A percentile compares a stretch with the other conserved stretches of the same genome.
phyloP scores from a whole-genome alignment of 164 flowering plant genomes.

The Cinnamomum micranthum region DNA sequence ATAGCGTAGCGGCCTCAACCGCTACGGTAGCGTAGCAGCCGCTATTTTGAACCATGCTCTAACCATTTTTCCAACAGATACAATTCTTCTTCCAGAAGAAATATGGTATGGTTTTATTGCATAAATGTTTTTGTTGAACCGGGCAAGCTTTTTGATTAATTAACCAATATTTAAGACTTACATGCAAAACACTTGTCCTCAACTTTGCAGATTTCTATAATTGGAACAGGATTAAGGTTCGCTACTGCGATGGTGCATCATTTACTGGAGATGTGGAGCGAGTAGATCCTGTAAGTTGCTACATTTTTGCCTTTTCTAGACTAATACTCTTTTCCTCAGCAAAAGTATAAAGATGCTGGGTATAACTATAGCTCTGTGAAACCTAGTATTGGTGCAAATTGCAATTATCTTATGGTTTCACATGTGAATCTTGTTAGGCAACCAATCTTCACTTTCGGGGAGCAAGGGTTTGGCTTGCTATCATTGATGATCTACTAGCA shows the following conservation, averaged over 20 bases:
- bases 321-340: not conserved
- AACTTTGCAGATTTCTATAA: slow-evolving; percentile 52
- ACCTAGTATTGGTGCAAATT: not conserved
- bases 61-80: too few relatives aligned
- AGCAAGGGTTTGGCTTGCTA: slow-evolving; percentile 56
- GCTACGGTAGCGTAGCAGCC: too few relatives aligned
- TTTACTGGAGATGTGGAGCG: slow-evolving; percentile 67
- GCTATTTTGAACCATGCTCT: too few relatives aligned
- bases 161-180: not conserved
- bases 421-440: slow-evolving; percentile 33
- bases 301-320: not conserved
- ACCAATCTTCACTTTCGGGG: slow-evolving; percentile 79
- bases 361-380: not conserved
- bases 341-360: not conserved
- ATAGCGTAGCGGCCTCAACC: too few relatives aligned
- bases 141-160: not conserved
- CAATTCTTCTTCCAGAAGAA: not conserved
- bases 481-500: slow-evolving; percentile 60
- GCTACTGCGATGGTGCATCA: slow-evolving; percentile 76
- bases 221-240: slow-evolving; percentile 63
- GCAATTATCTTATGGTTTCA: not conserved
- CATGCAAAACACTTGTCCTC: not conserved
- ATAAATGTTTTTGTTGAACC: not conserved
- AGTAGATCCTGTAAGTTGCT: slow-evolving; percentile 12
- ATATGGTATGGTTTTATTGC: not conserved